A percentile compares a stretch with the other conserved stretches of the same genome.
Evolutionary conservation across 352 stramenopile genomes (phyloP).

Genomic region (Pythium coloratum): DNA sequence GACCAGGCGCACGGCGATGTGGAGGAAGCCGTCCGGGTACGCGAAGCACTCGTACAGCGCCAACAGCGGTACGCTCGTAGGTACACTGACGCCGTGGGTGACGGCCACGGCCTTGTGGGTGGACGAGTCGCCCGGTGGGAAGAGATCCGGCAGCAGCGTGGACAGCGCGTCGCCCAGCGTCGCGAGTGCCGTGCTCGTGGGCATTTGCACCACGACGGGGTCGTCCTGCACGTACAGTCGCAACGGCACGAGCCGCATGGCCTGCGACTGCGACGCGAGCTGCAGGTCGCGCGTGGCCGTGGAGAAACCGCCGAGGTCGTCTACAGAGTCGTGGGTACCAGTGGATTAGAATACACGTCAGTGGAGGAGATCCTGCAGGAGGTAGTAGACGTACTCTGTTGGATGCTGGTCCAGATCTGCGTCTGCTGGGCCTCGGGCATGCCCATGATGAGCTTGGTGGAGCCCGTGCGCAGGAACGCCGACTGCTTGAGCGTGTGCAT

Average conservation of each 20-base stretch:
- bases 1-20: constrained; percentile 41
- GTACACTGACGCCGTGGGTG: constrained; percentile 58
- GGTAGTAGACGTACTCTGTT: constrained; percentile 43
- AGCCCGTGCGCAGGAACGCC: constrained; percentile 69
- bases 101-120: constrained; percentile 9
- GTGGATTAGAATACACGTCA: background rate
- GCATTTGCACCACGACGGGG: constrained; percentile 66
- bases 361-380: background rate
- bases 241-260: constrained; percentile 55
- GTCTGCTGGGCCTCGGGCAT: constrained; percentile 78
- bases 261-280: constrained; percentile 33
- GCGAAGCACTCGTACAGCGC: constrained; percentile 63
- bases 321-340: constrained; percentile 5
- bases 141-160: constrained; percentile 67
- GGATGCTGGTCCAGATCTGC: constrained; percentile 78
- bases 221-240: constrained; percentile 60
- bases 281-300: constrained; percentile 50
- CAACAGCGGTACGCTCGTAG: constrained; percentile 48
- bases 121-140: constrained; percentile 22
- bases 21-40: constrained; percentile 80
- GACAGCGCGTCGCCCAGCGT: constrained; percentile 53
- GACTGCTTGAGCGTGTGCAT: constrained; percentile 87
- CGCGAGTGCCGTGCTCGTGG: constrained; percentile 49
- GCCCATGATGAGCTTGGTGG: constrained; percentile 80
- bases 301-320: constrained; percentile 44